These are phyloP conservation scores for Sphagnurus paluster DNA, from an alignment of 1,284 basidiomycete genomes.

Conservation along the genomic window DNA sequence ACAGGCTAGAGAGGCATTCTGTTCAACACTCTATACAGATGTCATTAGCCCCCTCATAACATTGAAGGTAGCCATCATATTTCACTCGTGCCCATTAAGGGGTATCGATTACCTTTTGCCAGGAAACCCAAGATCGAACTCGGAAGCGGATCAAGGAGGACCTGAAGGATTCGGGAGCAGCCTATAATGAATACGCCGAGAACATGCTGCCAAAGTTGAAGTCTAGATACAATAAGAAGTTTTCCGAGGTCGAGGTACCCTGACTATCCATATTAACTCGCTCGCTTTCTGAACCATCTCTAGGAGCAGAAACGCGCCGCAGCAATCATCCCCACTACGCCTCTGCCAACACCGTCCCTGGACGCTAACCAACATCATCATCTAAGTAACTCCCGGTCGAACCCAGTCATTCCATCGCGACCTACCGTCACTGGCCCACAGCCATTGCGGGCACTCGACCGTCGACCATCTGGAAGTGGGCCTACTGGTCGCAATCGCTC, in stretches of 20 bases:
- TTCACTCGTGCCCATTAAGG: not conserved
- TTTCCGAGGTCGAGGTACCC: constrained; percentile 77
- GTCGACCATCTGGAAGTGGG: constrained; percentile 66
- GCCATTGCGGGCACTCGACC: constrained; percentile 68
- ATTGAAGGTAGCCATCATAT: constrained; percentile 55
- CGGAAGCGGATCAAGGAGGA: constrained; percentile 89
- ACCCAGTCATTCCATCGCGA: constrained; percentile 35
- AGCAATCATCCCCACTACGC: constrained; percentile 30
- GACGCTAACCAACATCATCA: constrained; percentile 27
- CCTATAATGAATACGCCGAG: constrained; percentile 81
- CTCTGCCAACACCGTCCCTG: constrained; percentile 31
- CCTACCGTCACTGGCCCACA: constrained; percentile 64
- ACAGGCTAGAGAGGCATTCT: constrained; percentile 78
- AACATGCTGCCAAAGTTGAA: constrained; percentile 76
- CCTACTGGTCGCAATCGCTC: constrained; percentile 61
- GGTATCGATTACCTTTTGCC: constrained; percentile 5
- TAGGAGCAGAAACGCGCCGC: constrained; percentile 65
- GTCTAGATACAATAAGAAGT: constrained; percentile 76
- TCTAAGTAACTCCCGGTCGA: constrained; percentile 31
- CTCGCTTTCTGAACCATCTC: constrained; percentile 3
- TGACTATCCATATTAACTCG: not conserved
- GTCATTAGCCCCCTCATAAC: constrained; percentile 66
- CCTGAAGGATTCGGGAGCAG: constrained; percentile 69
- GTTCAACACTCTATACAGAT: constrained; percentile 67
- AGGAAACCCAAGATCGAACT: constrained; percentile 88